Evolutionary conservation across 208 protist species (phyloP), one percentile per base, ranked within the genome.

Genomic region (Wallacemonas sp.): DNA sequence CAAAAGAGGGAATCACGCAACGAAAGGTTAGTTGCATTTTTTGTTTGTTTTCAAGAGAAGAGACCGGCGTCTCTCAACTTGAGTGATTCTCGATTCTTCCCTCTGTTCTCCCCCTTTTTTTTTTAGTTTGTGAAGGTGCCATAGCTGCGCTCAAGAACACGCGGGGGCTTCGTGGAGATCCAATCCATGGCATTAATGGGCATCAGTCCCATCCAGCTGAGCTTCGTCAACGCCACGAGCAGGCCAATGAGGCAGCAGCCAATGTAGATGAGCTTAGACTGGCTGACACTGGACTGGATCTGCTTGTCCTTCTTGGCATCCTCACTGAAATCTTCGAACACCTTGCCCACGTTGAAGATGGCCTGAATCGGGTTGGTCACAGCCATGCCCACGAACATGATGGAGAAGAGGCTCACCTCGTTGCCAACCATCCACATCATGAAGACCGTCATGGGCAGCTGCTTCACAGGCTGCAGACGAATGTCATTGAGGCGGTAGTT

Each of bases 351-450:
- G 19, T 64, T 65, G 38, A 88, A 51, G n/a, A 95, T 88, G 26
- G 61, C 70, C 65, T 86, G 77, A 31, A 95, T 60, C 12, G 89
- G 89, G 68, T 78, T 89, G 15, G 88, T 75, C 49, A 95, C 82
- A 2, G 89, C 89, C 86, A 91, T 93, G 61, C 89, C 86, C 26
- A 93, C 82, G 71, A 95, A 93, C 84, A 95, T 93, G 68, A 95
- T 95, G 44, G 89, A 90, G 68, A 93, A 95, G 38, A 95, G 91
- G 64, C 82, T 88, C 14, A 95, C 80, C 9, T 91, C 84, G 61
- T 95, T 95, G 51, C 89, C 89, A 2, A 90, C 83, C 89, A 95
- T 95, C 79, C 80, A 95, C 85, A 95, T 88, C 78, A 93, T 84
- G 68, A 95, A 89, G 11, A 66, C 30, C 11, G 78, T 95, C 89